phyloP scores from a whole-genome alignment of 345 rosid genomes.

The Mallotus nudiflorus region DNA sequence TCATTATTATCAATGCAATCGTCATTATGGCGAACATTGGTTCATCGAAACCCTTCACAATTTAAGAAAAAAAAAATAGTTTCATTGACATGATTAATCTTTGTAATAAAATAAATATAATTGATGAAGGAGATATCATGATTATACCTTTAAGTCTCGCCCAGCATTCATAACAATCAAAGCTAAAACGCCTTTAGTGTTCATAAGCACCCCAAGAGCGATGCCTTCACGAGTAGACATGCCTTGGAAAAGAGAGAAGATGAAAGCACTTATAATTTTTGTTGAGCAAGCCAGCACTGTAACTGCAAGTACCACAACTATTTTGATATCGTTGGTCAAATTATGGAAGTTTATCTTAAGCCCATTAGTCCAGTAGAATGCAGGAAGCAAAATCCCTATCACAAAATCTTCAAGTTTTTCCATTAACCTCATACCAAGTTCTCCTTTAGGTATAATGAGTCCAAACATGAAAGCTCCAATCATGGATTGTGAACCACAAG shows the following conservation, averaged over 20 bases:
- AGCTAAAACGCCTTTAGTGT: conserved; percentile 49
- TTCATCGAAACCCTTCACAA: conserved; percentile 15
- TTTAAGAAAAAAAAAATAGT: background rate
- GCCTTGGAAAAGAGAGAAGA: conserved; percentile 21
- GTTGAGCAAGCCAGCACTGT: conserved; percentile 24
- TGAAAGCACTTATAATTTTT: conserved; percentile 35
- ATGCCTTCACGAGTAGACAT: conserved; percentile 34
- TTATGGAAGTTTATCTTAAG: background rate
- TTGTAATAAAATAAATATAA: background rate
- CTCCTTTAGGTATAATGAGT: conserved; percentile 20
- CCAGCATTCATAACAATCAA: conserved; percentile 25
- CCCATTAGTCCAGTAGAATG: conserved; percentile 11
- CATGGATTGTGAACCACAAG: conserved; percentile 20
- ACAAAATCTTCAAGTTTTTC: conserved; percentile 9
- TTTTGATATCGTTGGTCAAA: background rate
- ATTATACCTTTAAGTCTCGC: conserved; percentile 3
- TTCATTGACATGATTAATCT: too few relatives aligned
- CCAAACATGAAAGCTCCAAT: conserved; percentile 24
- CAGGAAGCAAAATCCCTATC: conserved; percentile 15
- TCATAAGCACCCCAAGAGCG: conserved; percentile 53
- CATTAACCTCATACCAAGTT: background rate
- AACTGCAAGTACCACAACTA: background rate
- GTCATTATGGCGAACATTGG: conserved; percentile 11
- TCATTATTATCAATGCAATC: conserved; percentile 9
- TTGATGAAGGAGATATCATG: background rate